Evolutionary conservation across 2,329 filamentous ascomycete genomes (phyloP).

Genomic region (Pyrenophora graminea): DNA sequence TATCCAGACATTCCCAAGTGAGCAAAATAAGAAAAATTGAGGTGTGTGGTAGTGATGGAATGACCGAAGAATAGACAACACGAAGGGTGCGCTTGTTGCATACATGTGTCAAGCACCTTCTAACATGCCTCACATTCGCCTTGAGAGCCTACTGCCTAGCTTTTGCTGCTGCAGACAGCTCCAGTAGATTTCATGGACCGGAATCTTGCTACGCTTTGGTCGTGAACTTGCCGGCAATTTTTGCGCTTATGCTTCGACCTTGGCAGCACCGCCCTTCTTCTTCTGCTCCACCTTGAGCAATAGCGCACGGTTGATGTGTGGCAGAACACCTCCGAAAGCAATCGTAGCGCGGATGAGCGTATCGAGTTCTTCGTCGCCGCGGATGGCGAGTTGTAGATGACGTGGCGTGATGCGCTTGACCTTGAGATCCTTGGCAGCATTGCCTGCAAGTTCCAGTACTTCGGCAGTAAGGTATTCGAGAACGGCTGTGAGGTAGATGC

Average conservation of each 20-base stretch:
- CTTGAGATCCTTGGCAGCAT: constrained; percentile 98
- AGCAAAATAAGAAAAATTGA: constrained; percentile 15
- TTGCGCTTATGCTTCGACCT: constrained; percentile 44
- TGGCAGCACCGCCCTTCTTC: constrained; percentile 88
- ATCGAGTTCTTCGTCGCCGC: constrained; percentile 97
- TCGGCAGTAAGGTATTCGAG: constrained; percentile 98
- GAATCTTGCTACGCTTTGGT: constrained; percentile 3
- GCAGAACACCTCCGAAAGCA: constrained; percentile 95
- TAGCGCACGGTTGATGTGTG: constrained; percentile 97
- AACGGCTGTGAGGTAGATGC: constrained; percentile 96
- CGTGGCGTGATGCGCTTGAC: constrained; percentile 99
- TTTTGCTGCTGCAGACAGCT: background rate
- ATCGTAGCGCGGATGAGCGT: constrained; percentile 97
- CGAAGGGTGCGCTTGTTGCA: constrained; percentile 23
- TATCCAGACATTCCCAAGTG: constrained; percentile 20
- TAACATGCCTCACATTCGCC: background rate
- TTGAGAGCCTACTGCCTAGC: background rate
- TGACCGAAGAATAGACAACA: constrained; percentile 21
- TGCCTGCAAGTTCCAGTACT: constrained; percentile 96
- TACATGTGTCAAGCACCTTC: background rate
- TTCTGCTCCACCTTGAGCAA: constrained; percentile 96
- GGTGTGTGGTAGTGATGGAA: constrained; percentile 13
- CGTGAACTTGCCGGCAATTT: constrained; percentile 3
- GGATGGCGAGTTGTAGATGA: constrained; percentile 96
- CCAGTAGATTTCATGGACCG: background rate